Evolutionary conservation across 176 grass and related monocot genomes (phyloP).

Genomic region (Oryza nivara): DNA sequence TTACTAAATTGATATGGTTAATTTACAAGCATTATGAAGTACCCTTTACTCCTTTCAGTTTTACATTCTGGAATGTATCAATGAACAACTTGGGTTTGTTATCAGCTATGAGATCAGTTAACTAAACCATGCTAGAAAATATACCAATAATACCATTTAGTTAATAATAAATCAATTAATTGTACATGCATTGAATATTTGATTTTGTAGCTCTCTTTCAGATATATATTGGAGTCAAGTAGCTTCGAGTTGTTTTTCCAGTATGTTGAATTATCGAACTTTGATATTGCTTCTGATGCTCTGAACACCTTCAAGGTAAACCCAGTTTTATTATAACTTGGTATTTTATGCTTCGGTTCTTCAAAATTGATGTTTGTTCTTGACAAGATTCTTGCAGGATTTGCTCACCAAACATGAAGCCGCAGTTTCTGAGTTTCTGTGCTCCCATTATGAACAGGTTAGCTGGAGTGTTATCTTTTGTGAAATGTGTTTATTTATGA

Average conservation of each 20-base stretch:
- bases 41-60: not conserved
- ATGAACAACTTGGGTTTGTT: not conserved
- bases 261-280: constrained; percentile 96
- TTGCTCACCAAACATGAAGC: constrained; percentile 97
- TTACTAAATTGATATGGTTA: constrained; percentile 7
- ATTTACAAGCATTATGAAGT: constrained; percentile 12
- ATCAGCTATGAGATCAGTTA: constrained; percentile 18
- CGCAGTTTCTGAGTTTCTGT: constrained; percentile 75
- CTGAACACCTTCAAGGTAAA: constrained; percentile 98
- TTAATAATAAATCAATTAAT: constrained; percentile 50
- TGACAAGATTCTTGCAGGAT: constrained; percentile 67
- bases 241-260: constrained; percentile 99
- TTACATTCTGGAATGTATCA: not conserved
- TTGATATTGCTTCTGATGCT: constrained; percentile 99
- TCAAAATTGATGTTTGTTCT: constrained; percentile 37
- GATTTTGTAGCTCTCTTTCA: constrained; percentile 98
- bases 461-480: constrained; percentile 6
- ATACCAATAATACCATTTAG: not conserved
- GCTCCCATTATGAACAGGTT: constrained; percentile 83
- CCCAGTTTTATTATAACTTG: constrained; percentile 5
- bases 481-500: constrained; percentile 17
- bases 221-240: constrained; percentile 95
- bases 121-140: constrained; percentile 11
- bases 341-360: constrained; percentile 7
- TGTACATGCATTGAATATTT: constrained; percentile 90